Evolutionary conservation across 768 basidiomycete genomes (phyloP).

Genomic region (Boletellus emodensis): DNA sequence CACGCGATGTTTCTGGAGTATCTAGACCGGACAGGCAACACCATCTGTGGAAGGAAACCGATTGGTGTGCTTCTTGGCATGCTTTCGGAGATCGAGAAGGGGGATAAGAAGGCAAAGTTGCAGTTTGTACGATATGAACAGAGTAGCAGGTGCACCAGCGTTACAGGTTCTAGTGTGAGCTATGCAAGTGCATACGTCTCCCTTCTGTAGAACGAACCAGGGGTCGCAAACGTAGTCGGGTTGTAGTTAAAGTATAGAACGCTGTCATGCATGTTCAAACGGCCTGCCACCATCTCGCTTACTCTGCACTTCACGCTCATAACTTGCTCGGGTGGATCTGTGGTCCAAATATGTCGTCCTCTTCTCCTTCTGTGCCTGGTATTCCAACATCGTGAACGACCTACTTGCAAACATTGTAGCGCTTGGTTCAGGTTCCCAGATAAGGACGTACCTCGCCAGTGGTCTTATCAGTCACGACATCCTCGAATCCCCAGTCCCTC

Average conservation of each 20-base stretch:
- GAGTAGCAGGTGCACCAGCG: conserved; percentile 67
- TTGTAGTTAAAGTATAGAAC: too few species aligned
- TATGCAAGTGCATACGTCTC: conserved; percentile 88
- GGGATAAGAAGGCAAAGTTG: conserved; percentile 36
- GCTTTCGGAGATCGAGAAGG: conserved; percentile 52
- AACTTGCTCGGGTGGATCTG: conserved; percentile 34
- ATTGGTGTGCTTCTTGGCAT: conserved; percentile 90
- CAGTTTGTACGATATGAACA: conserved; percentile 94
- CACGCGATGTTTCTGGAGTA: conserved; percentile 66
- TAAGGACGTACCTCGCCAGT: conserved; percentile 51
- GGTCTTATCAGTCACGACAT: conserved; percentile 47
- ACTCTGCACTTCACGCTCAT: not conserved
- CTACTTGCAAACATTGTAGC: conserved; percentile 32
- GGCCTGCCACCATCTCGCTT: not conserved
- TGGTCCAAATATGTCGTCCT: conserved; percentile 53
- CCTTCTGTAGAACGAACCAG: conserved; percentile 33
- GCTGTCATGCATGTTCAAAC: too few species aligned
- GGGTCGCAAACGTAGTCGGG: not conserved
- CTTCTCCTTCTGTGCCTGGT: conserved; percentile 59
- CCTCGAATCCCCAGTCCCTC: conserved; percentile 81
- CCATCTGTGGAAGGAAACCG: conserved; percentile 95
- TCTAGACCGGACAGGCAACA: conserved; percentile 76
- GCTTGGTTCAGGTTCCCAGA: not conserved
- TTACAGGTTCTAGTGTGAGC: conserved; percentile 87
- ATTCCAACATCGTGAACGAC: conserved; percentile 68